These are phyloP conservation scores for Lenzites betulinus DNA, from an alignment of 768 basidiomycete species.

Conservation along the genomic window DNA sequence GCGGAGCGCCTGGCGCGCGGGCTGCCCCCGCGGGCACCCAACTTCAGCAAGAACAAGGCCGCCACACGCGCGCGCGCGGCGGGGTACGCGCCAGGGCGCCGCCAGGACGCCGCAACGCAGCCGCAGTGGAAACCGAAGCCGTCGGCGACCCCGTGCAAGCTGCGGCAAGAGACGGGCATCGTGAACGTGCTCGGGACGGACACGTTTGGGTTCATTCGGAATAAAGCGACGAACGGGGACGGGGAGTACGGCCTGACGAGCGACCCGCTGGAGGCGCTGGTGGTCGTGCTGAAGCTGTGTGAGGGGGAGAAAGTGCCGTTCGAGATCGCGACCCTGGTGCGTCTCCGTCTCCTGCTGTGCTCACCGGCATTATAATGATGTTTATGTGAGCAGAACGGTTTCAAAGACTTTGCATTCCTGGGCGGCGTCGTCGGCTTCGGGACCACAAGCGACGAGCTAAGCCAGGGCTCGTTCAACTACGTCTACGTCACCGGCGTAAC, in stretches of 20 bases:
- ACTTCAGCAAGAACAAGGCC: background rate
- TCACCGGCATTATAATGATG: too few species aligned
- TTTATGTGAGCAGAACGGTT: constrained; percentile 9
- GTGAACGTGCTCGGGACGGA: background rate
- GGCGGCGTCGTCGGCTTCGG: constrained; percentile 16
- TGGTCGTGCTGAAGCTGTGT: background rate
- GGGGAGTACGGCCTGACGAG: background rate
- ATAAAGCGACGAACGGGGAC: background rate
- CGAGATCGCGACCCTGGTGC: background rate
- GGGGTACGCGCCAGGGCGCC: background rate
- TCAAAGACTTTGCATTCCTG: constrained; percentile 5
- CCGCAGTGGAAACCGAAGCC: background rate
- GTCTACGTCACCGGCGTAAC: constrained; percentile 16
- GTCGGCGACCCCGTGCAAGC: background rate
- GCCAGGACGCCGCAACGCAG: background rate
- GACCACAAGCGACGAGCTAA: constrained; percentile 5
- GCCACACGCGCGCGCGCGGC: background rate
- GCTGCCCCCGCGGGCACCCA: constrained; percentile 21
- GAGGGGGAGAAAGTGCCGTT: background rate
- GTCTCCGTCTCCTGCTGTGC: background rate
- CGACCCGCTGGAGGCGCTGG: background rate
- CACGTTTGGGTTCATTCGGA: background rate
- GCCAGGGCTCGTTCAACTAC: constrained; percentile 16
- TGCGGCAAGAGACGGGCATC: background rate
- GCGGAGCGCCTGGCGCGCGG: constrained; percentile 22